These are phyloP conservation scores for Cyclocybe cylindracea DNA, from an alignment of 768 basidiomycete species.

Conservation along the genomic window DNA sequence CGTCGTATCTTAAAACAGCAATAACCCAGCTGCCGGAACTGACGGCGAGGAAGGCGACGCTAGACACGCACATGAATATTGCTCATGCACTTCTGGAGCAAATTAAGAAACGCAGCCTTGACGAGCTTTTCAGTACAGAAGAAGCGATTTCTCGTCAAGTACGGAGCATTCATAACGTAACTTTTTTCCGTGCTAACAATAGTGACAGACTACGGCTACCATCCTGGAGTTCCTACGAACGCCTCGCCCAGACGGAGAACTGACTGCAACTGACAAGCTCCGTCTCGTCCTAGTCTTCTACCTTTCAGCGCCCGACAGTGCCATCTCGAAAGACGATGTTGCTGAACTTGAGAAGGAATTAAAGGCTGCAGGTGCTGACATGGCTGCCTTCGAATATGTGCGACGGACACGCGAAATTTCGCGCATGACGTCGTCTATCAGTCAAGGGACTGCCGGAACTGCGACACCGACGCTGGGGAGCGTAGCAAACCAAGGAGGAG, in stretches of 20 bases:
- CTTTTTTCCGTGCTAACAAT: background rate
- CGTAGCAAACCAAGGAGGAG: slow-evolving; percentile 69
- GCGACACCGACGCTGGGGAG: slow-evolving; percentile 68
- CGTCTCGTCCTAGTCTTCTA: slow-evolving; percentile 96
- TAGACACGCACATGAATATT: slow-evolving; percentile 99
- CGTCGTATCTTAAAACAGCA: slow-evolving; percentile 92
- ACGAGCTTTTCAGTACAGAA: slow-evolving; percentile 97
- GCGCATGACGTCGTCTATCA: slow-evolving; percentile 79
- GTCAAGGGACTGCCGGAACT: slow-evolving; percentile 53
- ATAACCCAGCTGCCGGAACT: slow-evolving; percentile 96
- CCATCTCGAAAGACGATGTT: slow-evolving; percentile 85
- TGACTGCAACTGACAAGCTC: slow-evolving; percentile 83
- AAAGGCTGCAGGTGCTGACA: slow-evolving; percentile 77
- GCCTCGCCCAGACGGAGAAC: slow-evolving; percentile 61
- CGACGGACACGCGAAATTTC: slow-evolving; percentile 89
- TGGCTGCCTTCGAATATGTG: slow-evolving; percentile 88
- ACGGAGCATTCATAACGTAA: slow-evolving; percentile 6
- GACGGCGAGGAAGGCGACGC: slow-evolving; percentile 92
- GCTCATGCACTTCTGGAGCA: slow-evolving; percentile 93
- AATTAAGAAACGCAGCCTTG: slow-evolving; percentile 92
- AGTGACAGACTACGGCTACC: slow-evolving; percentile 63
- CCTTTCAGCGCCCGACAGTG: slow-evolving; percentile 80
- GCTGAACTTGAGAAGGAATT: slow-evolving; percentile 86
- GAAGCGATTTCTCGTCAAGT: slow-evolving; percentile 89
- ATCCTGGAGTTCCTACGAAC: slow-evolving; percentile 89